A percentile compares a stretch with the other conserved stretches of the same genome.
Conservation (phyloP, 345 rosid genomes). For the Cardamine occulta region DNA sequence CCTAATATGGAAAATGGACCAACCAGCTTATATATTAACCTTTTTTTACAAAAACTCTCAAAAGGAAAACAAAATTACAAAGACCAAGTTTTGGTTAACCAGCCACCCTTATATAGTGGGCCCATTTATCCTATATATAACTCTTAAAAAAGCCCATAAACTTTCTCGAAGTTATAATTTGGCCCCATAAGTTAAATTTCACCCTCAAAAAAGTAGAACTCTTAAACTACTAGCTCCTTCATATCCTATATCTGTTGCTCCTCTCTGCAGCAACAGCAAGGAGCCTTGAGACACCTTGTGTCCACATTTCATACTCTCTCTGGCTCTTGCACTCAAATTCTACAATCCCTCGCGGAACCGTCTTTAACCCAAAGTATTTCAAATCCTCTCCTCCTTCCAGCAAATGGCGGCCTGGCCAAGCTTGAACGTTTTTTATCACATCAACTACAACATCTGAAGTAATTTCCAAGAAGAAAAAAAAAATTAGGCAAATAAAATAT, state of each 20-base stretch:
- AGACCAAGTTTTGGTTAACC: conserved; percentile 9
- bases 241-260: conserved; percentile 58
- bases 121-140: background rate
- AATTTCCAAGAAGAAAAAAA: conserved; percentile 17
- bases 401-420: conserved; percentile 91
- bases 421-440: conserved; percentile 74
- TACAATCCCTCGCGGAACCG: conserved; percentile 49
- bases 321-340: conserved; percentile 85
- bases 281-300: conserved; percentile 89
- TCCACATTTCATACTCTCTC: conserved; percentile 87
- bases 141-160: conserved; percentile 10
- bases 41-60: background rate
- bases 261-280: conserved; percentile 67
- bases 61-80: background rate
- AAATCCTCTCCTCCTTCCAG: conserved; percentile 80
- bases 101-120: background rate
- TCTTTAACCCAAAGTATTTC: conserved; percentile 79
- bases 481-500: conserved; percentile 18
- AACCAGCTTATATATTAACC: background rate
- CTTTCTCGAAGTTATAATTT: conserved; percentile 25
- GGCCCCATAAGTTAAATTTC: conserved; percentile 16
- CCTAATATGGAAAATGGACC: background rate
- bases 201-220: background rate
- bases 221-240: conserved; percentile 32
- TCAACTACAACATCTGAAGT: conserved; percentile 70